A percentile compares a stretch with the other conserved stretches of the same genome.
Conservation (phyloP, 441 rosid genomes). For the Rhodomyrtus psidioides region DNA sequence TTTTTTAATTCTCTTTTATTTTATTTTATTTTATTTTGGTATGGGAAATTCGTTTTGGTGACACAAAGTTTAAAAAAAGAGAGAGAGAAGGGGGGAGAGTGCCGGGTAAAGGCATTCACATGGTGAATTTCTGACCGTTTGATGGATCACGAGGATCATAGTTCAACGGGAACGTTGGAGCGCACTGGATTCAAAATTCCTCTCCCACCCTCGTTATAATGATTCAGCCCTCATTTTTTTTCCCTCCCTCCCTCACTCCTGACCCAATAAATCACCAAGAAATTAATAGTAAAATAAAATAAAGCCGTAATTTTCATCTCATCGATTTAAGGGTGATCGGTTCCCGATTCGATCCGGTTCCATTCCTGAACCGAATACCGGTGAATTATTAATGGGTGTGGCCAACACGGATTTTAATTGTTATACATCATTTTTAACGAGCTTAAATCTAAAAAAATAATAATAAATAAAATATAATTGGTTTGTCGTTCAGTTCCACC, state of each 20-base stretch:
- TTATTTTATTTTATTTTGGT: neutral
- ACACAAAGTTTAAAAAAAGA: neutral
- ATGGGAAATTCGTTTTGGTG: neutral
- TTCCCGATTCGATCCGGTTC: too few species aligned
- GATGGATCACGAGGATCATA: constrained; percentile 67
- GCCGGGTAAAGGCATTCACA: constrained; percentile 57
- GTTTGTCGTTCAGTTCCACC: fast-evolving
- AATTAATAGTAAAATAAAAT: too few species aligned
- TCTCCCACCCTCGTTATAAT: too few species aligned
- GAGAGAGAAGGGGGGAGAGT: neutral
- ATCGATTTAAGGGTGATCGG: too few species aligned
- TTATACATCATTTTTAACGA: too few species aligned
- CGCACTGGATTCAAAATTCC: constrained; percentile 50
- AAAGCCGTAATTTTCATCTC: too few species aligned
- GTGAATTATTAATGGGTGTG: too few species aligned
- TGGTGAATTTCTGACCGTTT: constrained; percentile 70
- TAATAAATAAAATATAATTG: too few species aligned
- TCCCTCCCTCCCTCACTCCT: too few species aligned
- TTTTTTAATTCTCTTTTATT: constrained; percentile 16
- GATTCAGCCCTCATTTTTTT: neutral
- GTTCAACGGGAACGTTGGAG: constrained; percentile 67
- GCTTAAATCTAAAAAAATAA: too few species aligned
- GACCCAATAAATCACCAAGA: too few species aligned
- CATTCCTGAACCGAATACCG: fast-evolving
- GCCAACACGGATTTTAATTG: too few species aligned